Evolutionary conservation across 2,329 filamentous ascomycete genomes (phyloP).

Genomic region (Ascochyta lentis): DNA sequence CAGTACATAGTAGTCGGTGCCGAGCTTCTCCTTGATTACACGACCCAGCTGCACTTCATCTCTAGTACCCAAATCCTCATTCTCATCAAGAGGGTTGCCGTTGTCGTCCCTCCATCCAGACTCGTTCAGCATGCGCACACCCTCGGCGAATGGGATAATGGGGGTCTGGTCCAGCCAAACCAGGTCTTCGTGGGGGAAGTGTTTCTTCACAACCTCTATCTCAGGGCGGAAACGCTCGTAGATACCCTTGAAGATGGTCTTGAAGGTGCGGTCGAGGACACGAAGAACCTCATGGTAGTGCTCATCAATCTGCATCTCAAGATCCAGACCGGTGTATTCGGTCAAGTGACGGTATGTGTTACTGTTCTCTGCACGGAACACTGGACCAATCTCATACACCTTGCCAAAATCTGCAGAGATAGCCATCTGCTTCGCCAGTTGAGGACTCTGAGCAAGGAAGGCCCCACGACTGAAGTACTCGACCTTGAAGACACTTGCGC

Average conservation of each 20-base stretch:
- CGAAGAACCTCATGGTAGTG: slow-evolving; percentile 88
- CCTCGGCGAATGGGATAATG: slow-evolving; percentile 79
- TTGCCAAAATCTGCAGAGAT: slow-evolving; percentile 88
- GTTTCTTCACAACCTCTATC: slow-evolving; percentile 78
- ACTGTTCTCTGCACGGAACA: slow-evolving; percentile 94
- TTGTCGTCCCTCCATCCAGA: slow-evolving; percentile 80
- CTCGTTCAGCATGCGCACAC: slow-evolving; percentile 78
- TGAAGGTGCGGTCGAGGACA: slow-evolving; percentile 80
- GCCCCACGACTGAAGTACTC: slow-evolving; percentile 89
- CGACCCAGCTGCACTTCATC: slow-evolving; percentile 87
- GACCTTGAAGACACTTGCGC: slow-evolving; percentile 87
- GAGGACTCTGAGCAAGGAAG: slow-evolving; percentile 89
- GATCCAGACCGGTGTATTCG: slow-evolving; percentile 89
- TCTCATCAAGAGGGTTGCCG: slow-evolving; percentile 70
- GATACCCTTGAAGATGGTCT: slow-evolving; percentile 75
- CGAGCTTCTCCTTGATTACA: slow-evolving; percentile 83
- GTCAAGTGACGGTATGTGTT: slow-evolving; percentile 95
- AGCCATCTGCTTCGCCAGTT: slow-evolving; percentile 91
- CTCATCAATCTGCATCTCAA: slow-evolving; percentile 90
- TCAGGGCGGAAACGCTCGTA: slow-evolving; percentile 74
- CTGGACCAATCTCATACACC: slow-evolving; percentile 88
- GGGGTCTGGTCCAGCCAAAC: slow-evolving; percentile 87
- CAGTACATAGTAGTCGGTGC: slow-evolving; percentile 90
- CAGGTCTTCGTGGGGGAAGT: slow-evolving; percentile 86
- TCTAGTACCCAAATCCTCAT: slow-evolving; percentile 82